Base-by-base conservation (phyloP, 169 alveolate genomes). In the Condylostoma magnum region DNA sequence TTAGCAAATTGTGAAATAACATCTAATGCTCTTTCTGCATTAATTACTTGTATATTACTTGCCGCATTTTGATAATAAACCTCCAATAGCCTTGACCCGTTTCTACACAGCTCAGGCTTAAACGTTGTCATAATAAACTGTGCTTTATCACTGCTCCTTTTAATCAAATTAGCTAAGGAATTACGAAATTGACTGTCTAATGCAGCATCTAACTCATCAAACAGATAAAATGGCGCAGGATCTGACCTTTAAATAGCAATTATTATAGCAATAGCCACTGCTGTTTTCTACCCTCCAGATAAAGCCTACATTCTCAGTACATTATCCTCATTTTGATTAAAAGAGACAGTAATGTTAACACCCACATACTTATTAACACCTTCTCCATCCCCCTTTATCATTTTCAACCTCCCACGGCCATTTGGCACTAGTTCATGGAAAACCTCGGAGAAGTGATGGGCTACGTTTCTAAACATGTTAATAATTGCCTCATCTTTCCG, bases 191-290 rank as follows among this genome's bases (percentile, higher is more conserved):
- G 85, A 33, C 86, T 82, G 76, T 88, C 96, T 10, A 91, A 74
- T 44, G 96, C 96, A 25, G 90, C 91, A 75, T 91, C 96, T 41
- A 88, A 71, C 74, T 91, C 96, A 73, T 91, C 96, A 41, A 91
- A 77, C 34, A 91, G 81, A 65, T 91, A 91, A 76, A 87, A 91
- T 25, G 96, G 96, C 38, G 96, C 93, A 25, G 94, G 91, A 44
- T 88, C 94, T 30, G 84, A 75, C 20, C 86, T 78, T 55, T 85
- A 72, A 28, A 89, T 70, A 63, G 95, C 91, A 66, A 92, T 78
- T n/a, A 92, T 60, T n/a, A 92, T 78, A 18, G 91, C 82, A 18
- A 90, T 79, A 20, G 94, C 96, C 28, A 90, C 95, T 15, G 84
- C 86, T 15, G 92, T 86, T 68, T 87, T 87, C 71, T 87, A 74